A percentile compares a stretch with the other conserved stretches of the same genome.
Conservation (phyloP, 2,329 filamentous ascomycete species). For the Ilyonectria destructans region DNA sequence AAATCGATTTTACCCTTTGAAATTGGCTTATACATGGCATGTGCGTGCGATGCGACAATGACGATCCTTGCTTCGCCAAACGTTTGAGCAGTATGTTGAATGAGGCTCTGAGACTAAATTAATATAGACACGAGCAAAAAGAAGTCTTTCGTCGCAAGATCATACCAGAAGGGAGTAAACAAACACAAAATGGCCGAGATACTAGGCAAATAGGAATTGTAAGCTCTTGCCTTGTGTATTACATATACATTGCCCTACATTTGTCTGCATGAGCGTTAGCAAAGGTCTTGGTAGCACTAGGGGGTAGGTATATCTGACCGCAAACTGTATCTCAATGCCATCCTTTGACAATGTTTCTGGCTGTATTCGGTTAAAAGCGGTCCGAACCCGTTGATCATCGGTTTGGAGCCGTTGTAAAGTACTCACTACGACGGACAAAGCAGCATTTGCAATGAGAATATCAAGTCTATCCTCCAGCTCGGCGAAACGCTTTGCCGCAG, state of each 20-base stretch:
- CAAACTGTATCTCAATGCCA: conserved; percentile 16
- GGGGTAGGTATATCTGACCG: not conserved
- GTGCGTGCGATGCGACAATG: conserved; percentile 23
- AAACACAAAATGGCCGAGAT: conserved; percentile 12
- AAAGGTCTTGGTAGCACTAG: not conserved
- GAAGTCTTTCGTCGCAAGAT: not conserved
- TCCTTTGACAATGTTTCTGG: conserved; percentile 3
- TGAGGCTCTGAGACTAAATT: not conserved
- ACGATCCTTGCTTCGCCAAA: conserved; percentile 13
- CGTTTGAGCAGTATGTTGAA: not conserved
- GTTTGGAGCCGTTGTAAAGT: too few relatives aligned
- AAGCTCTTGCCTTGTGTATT: not conserved
- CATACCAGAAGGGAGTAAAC: conserved; percentile 1
- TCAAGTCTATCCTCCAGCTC: conserved; percentile 9
- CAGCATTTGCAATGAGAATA: conserved; percentile 9
- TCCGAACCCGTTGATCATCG: too few relatives aligned
- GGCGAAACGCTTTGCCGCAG: not conserved
- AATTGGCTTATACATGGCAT: conserved; percentile 13
- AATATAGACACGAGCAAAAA: too few relatives aligned
- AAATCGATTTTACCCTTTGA: not conserved
- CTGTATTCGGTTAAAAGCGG: not conserved
- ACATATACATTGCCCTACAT: not conserved
- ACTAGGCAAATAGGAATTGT: not conserved
- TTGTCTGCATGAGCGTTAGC: conserved; percentile 6
- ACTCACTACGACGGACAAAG: conserved; percentile 10